Percentiles rank a stretch among this genome's conserved stretches.
These are phyloP conservation scores for Tetramitus jugosus DNA, from an alignment of 208 protist genomes.

Conservation along the genomic window DNA sequence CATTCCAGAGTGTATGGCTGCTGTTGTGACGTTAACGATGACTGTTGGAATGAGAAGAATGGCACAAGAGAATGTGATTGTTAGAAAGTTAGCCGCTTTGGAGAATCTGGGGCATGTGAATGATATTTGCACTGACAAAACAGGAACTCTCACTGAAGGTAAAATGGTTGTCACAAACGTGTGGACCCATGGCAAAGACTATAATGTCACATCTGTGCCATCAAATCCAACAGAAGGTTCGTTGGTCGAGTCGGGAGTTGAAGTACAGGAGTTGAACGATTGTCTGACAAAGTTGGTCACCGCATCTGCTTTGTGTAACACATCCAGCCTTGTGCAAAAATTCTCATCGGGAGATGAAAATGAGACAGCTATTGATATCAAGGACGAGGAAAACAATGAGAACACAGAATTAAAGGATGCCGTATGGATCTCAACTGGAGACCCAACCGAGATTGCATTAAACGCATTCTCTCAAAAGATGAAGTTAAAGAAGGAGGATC, in stretches of 20 bases:
- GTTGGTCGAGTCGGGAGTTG: background rate
- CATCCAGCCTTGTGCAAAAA: constrained; percentile 27
- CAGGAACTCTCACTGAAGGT: constrained; percentile 79
- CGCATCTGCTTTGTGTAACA: constrained; percentile 34
- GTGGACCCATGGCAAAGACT: background rate
- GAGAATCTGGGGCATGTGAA: constrained; percentile 74
- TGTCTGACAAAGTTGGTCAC: background rate
- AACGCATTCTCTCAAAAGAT: background rate
- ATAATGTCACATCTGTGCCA: no score
- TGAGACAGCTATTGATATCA: constrained; percentile 20
- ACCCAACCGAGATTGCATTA: constrained; percentile 23
- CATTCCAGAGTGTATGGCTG: constrained; percentile 68
- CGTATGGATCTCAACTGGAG: constrained; percentile 2
- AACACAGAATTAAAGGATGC: no score
- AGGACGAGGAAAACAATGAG: no score
- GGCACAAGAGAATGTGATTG: constrained; percentile 70
- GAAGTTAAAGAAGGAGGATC: background rate
- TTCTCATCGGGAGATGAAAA: no score
- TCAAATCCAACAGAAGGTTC: no score
- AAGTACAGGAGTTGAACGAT: background rate
- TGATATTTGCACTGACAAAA: constrained; percentile 84
- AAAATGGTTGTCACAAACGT: constrained; percentile 52
- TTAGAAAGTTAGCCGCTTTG: constrained; percentile 68
- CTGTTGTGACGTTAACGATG: constrained; percentile 70
- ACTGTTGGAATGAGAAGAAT: constrained; percentile 65